These are phyloP conservation scores for Trichoderma endophyticum DNA, from an alignment of 2,329 filamentous ascomycete genomes.

Conservation along the genomic window DNA sequence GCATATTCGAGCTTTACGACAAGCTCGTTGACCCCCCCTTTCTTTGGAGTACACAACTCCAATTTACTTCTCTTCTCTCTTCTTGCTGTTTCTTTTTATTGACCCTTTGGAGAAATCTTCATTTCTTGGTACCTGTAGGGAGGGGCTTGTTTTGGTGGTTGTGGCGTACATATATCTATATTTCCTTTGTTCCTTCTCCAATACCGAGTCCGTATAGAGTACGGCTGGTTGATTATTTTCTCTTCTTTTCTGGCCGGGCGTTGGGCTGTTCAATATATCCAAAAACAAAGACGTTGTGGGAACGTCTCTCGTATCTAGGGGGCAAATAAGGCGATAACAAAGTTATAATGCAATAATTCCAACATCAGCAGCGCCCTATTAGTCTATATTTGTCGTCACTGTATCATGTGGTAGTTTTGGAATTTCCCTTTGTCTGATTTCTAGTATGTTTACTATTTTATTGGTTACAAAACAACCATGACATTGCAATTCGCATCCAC, in stretches of 20 bases:
- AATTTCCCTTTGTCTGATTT: constrained; percentile 5
- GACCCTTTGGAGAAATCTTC: not conserved
- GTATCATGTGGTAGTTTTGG: not conserved
- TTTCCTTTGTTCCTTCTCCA: constrained; percentile 1
- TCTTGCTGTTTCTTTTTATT: not conserved
- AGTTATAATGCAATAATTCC: constrained; percentile 16
- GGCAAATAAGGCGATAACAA: constrained; percentile 9
- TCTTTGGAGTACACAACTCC: not conserved
- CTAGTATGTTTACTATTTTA: constrained; percentile 11
- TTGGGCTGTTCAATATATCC: constrained; percentile 19
- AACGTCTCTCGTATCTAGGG: constrained; percentile 16
- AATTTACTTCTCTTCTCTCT: not conserved
- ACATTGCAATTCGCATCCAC: not conserved
- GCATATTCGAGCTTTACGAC: not conserved
- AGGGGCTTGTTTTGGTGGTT: not conserved
- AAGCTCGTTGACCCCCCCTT: not conserved
- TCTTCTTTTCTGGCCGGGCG: not conserved
- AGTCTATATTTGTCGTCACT: not conserved
- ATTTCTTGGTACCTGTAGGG: not conserved
- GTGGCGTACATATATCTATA: constrained; percentile 7
- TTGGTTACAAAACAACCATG: not conserved
- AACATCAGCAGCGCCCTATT: not conserved
- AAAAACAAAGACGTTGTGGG: constrained; percentile 10
- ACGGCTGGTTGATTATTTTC: not conserved
- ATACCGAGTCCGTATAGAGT: constrained; percentile 1